Evolutionary conservation across 2,329 filamentous ascomycete species (phyloP).

Genomic region (Aspergillus fumigatus): DNA sequence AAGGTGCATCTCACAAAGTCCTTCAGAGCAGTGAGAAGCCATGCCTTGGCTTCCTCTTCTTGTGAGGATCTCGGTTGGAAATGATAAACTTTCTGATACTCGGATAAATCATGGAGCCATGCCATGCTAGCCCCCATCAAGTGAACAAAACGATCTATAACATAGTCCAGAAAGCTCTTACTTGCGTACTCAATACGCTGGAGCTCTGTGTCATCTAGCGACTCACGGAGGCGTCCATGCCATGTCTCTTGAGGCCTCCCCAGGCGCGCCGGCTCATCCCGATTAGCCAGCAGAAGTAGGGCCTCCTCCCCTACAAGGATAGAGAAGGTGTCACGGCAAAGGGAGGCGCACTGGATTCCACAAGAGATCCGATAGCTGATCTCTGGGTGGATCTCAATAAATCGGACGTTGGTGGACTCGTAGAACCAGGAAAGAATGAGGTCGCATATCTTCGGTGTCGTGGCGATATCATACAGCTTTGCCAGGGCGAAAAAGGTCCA

Average conservation of each 20-base stretch:
- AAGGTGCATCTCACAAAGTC: slow-evolving; percentile 29
- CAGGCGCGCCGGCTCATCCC: slow-evolving; percentile 5
- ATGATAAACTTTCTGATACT: slow-evolving; percentile 26
- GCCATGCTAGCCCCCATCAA: slow-evolving; percentile 32
- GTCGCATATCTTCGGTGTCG: slow-evolving; percentile 35
- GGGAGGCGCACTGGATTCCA: slow-evolving; percentile 28
- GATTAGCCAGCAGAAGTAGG: slow-evolving; percentile 36
- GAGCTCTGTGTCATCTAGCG: slow-evolving; percentile 51
- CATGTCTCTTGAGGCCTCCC: slow-evolving; percentile 26
- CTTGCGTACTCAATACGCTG: slow-evolving; percentile 59
- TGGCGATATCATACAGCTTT: slow-evolving; percentile 50
- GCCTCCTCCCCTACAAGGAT: slow-evolving; percentile 62
- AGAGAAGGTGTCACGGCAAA: slow-evolving; percentile 49
- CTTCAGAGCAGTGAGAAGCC: slow-evolving; percentile 24
- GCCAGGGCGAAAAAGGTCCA: slow-evolving; percentile 64
- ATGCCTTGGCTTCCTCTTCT: slow-evolving; percentile 11
- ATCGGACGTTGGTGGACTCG: slow-evolving; percentile 49
- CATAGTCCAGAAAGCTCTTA: slow-evolving; percentile 48
- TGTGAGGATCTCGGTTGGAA: slow-evolving; percentile 12
- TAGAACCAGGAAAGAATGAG: slow-evolving; percentile 57
- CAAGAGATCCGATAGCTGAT: slow-evolving; percentile 55
- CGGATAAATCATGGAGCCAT: slow-evolving; percentile 34
- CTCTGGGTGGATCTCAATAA: slow-evolving; percentile 62
- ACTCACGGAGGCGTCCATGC: slow-evolving; percentile 46
- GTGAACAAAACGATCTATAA: slow-evolving; percentile 33